These are phyloP conservation scores for Dactylellina leptospora DNA, from an alignment of 2,329 filamentous ascomycete species.

Conservation along the genomic window DNA sequence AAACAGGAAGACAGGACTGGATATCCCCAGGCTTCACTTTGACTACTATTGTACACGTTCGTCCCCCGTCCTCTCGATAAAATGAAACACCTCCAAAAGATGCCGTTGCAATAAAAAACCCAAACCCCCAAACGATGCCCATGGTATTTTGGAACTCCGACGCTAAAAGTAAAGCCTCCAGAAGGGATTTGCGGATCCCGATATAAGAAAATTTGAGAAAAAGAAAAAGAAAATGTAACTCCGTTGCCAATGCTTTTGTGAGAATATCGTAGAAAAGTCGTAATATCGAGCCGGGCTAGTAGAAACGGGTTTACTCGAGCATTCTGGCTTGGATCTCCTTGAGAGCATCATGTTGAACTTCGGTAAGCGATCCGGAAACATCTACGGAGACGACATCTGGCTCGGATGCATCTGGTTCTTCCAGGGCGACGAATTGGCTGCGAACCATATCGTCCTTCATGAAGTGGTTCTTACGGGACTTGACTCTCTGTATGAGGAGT, in stretches of 20 bases:
- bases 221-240: constrained; percentile 22
- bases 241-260: constrained; percentile 51
- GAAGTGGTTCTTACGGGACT: constrained; percentile 80
- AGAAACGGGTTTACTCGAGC: constrained; percentile 21
- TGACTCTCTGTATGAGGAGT: constrained; percentile 78
- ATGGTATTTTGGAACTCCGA: constrained; percentile 53
- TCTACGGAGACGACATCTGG: constrained; percentile 77
- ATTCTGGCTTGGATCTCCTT: constrained; percentile 40
- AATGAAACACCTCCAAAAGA: constrained; percentile 11
- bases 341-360: constrained; percentile 63
- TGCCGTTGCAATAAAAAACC: constrained; percentile 8
- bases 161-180: constrained; percentile 38
- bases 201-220: background rate
- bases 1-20: background rate
- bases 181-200: too few species aligned
- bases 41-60: constrained; percentile 34
- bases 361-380: constrained; percentile 68
- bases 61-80: constrained; percentile 18
- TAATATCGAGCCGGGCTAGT: constrained; percentile 7
- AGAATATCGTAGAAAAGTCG: constrained; percentile 17
- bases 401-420: constrained; percentile 77
- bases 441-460: constrained; percentile 97
- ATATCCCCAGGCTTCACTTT: background rate
- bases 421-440: constrained; percentile 88
- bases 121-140: constrained; percentile 45